Base-by-base conservation (phyloP, 2,329 filamentous ascomycete species). In the Nemania sp. region DNA sequence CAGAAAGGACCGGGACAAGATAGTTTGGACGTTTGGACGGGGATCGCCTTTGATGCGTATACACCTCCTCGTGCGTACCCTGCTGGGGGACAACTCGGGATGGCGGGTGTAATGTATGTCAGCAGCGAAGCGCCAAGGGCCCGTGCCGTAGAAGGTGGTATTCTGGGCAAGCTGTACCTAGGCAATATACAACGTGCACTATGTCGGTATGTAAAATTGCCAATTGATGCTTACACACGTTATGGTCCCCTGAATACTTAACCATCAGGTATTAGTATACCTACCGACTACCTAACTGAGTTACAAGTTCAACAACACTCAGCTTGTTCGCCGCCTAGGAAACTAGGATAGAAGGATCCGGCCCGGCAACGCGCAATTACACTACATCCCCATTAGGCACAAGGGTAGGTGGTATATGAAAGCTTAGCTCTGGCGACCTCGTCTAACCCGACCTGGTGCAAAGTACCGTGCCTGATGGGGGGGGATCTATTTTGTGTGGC, bases 61-160 rank as follows among this genome's bases (percentile, higher is more conserved):
- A 51, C 53, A 53, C 53, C 25, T 29, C 25, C 25, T 29, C n/a
- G n/a, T n/a, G n/a, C n/a, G n/a, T n/a, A 7, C 25, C 25, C 25
- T 29, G 25, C 25, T n/a, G n/a, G n/a, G n/a, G n/a, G n/a, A n/a
- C n/a, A 7, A 29, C 25, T 29, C 25, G 25, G 25, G 25, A 29
- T 29, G 25, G 25, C 25, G 25, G 25, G 7, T 29, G 37, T 20
- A 52, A 29, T 29, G 37, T 20, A 52, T 61, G 43, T 29, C 54
- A 57, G 25, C 25, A 54, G 54, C 46, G 53, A 34, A 49, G 43
- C 39, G 59, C 54, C 45, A 43, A 37, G 54, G 46, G n/a, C 53
- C 48, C 11, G 39, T 20, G 52, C 42, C 40, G 54, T 42, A 9
- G n/a, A 4, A 42, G 39, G 39, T 18, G 10, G 15, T 42, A 15